Conservation (phyloP, 2,329 filamentous ascomycete species). For the Coniochaeta prunicola region DNA sequence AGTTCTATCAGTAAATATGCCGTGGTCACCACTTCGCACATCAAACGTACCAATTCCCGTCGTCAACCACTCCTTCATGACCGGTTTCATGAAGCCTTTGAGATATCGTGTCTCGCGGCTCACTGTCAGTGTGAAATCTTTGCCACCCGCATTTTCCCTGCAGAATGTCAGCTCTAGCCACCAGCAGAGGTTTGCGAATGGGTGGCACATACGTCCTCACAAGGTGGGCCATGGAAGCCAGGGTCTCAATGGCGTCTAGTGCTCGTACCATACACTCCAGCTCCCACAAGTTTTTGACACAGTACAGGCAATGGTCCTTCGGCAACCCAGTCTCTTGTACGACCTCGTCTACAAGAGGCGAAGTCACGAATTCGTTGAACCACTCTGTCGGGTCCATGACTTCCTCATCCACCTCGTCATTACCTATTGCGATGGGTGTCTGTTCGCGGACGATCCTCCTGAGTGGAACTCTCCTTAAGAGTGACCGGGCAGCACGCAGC, state of each 20-base stretch:
- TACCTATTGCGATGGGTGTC: constrained; percentile 17
- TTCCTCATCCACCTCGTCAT: not conserved
- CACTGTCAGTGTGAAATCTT: constrained; percentile 30
- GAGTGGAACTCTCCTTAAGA: constrained; percentile 45
- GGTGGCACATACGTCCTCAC: constrained; percentile 39
- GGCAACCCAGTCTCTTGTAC: constrained; percentile 25
- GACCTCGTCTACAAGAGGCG: constrained; percentile 15
- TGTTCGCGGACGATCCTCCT: constrained; percentile 37
- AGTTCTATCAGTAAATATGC: constrained; percentile 4
- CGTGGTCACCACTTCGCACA: not conserved
- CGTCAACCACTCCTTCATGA: constrained; percentile 53
- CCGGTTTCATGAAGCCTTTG: constrained; percentile 37
- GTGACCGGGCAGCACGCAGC: constrained; percentile 45
- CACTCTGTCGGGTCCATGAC: constrained; percentile 11
- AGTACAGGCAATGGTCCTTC: constrained; percentile 36
- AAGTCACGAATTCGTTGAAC: constrained; percentile 20
- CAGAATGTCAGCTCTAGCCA: constrained; percentile 8
- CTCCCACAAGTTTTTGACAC: constrained; percentile 59
- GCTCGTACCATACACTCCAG: constrained; percentile 60
- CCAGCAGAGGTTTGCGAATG: constrained; percentile 6
- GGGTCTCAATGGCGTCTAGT: constrained; percentile 61
- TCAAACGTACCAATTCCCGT: constrained; percentile 9
- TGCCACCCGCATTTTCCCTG: constrained; percentile 41
- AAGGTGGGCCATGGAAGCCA: constrained; percentile 48
- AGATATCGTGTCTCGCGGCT: not conserved